Percentiles rank a stretch among this genome's conserved stretches.
phyloP scores from a whole-genome alignment of 2,329 filamentous ascomycete species.

The Spiromastix sp. region DNA sequence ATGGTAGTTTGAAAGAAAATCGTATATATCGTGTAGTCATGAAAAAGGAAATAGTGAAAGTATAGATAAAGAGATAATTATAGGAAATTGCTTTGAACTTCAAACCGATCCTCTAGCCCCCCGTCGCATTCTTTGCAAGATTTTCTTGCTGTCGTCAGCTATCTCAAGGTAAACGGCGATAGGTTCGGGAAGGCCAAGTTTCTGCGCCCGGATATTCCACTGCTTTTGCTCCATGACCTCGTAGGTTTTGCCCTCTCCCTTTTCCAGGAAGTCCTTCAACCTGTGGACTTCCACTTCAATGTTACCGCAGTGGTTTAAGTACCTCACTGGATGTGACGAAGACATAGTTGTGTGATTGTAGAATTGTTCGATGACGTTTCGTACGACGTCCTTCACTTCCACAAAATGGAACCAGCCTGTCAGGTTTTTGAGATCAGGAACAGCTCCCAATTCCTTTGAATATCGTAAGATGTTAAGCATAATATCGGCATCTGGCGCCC shows the following conservation, averaged over 20 bases:
- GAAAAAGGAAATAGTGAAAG: no score
- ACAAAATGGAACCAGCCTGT: conserved; percentile 8
- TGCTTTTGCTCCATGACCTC: not conserved
- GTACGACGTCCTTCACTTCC: conserved; percentile 6
- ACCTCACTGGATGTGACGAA: not conserved
- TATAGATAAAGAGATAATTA: no score
- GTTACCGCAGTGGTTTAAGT: not conserved
- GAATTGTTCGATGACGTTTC: conserved; percentile 3
- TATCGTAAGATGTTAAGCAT: conserved; percentile 9
- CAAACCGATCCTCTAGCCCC: not conserved
- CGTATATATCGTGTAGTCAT: no score
- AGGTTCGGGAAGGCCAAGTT: not conserved
- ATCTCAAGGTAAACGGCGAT: conserved; percentile 1
- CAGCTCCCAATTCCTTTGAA: conserved; percentile 5
- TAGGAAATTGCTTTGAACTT: no score
- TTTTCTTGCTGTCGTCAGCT: not conserved
- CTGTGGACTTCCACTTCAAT: not conserved
- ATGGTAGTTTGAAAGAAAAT: no score
- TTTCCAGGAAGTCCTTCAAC: conserved; percentile 1
- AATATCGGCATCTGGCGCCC: conserved; percentile 7
- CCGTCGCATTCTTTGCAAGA: not conserved
- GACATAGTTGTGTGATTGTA: not conserved
- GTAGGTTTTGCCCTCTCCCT: not conserved
- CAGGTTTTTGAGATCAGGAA: conserved; percentile 6
- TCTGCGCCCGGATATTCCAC: not conserved